Base-by-base conservation (phyloP, 2,329 filamentous ascomycete species). In the Aspergillus cejpii region DNA sequence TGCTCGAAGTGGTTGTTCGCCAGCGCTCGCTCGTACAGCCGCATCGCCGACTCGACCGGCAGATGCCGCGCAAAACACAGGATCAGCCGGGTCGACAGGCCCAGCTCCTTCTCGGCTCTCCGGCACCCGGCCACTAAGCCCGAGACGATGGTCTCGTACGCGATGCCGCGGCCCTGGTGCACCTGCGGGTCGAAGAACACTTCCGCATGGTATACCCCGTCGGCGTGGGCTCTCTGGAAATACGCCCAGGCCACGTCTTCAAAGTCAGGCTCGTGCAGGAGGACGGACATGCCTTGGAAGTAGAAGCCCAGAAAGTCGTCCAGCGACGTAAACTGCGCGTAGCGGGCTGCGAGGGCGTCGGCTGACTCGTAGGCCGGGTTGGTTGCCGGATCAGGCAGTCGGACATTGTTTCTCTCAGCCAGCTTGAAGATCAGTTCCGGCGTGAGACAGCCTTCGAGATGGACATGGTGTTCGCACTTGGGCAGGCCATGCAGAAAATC, bases 141-240 rank as follows among this genome's bases (percentile, higher is more conserved):
- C 2, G 65, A 60, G 3, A 88, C 73, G 17, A 89, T 75, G 1
- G 78, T 82, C 12, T 74, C 68, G 59, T 86, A 83, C 6, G 72
- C 53, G 3, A 90, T 68, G 4, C 81, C 81, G 14, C 84, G 76
- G 10, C 67, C 68, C 3, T 79, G 76, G 63, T 90, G 86, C 1
- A 83, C 84, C 64, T 90, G 85, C 1, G 85, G 85, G 62, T 90
- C 86, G 68, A 90, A 89, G 69, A 88, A 90, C 52, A 88, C 75
- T 64, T 90, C 85, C 11, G 83, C 83, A 59, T 90, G 85, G 39
- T 78, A 74, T 1, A 89, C 80, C 28, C 79, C 79, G 50, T 87
- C 80, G 1, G 68, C 67, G 24, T 79, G 73, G 2, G 83, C 85
- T 46, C 75, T 78, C 24, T 72, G 59, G 62, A 89, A 84, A 68